Evolutionary conservation across 2,329 filamentous ascomycete species (phyloP), one percentile per base, ranked within the genome.

Genomic region (Ophiosphaerella narmari): DNA sequence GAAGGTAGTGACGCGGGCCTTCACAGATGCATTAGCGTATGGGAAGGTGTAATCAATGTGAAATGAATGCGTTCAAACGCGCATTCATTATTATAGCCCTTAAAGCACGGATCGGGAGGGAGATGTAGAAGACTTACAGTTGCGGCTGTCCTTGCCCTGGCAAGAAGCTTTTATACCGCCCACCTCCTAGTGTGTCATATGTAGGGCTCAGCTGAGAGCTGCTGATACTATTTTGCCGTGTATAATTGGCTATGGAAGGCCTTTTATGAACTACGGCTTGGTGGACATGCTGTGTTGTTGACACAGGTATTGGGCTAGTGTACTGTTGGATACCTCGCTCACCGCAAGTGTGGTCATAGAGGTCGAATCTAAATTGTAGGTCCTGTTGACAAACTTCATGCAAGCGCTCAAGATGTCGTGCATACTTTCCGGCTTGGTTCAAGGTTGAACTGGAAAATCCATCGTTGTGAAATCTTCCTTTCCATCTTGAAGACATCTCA

Each of bases 321-420:
- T 60, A 52, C 16, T 60, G 52, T 14, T 60, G 51, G 5, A 58
- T 40, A 31, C 60, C 59, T 6, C 59, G 31, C 4, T 56, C 45
- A 23, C 52, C 52, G n/a, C 67, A 66, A 0, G 59, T 65, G 42
- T 71, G 65, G 31, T 71, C 67, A 46, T 71, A 71, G 16, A 71
- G 59, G 24, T 71, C 60, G 32, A 70, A 70, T 12, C 50, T 42
- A 24, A 66, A 68, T 1, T 54, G 48, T 0, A 45, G 5, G 35
- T 68, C 59, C 14, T 59, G 56, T 13, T 56, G 50, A 18, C 66
- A 63, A 7, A 49, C 47, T 14, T 66, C 62, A 6, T 44, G 46
- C 3, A 71, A 46, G 9, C 55, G 49, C 34, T 65, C 60, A 2
- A 71, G 55, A 32, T 69, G 60, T 12, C 49, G 44, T 6, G 66